These are phyloP conservation scores for Saururus chinensis DNA, from an alignment of 164 flowering plant genomes.

Conservation along the genomic window DNA sequence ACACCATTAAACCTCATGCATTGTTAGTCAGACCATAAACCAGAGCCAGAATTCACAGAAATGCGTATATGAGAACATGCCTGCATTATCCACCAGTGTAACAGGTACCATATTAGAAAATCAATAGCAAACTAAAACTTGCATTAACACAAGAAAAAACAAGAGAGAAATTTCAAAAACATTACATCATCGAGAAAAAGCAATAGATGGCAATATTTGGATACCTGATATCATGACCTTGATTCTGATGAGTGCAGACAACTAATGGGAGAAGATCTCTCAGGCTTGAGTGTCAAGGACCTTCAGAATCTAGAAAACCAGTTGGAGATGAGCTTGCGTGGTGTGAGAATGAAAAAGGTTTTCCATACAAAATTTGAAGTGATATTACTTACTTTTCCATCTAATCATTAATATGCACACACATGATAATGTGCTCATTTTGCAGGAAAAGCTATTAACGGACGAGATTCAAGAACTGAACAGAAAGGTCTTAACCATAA, in stretches of 20 bases:
- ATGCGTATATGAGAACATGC: too few species aligned
- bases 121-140: too few species aligned
- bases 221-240: background rate
- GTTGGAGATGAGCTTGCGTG: constrained; percentile 69
- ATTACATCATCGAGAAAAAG: too few species aligned
- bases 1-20: too few species aligned
- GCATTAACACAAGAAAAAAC: too few species aligned
- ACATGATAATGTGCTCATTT: constrained; percentile 2
- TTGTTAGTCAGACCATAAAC: too few species aligned
- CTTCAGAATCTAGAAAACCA: constrained; percentile 72
- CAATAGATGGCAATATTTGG: too few species aligned
- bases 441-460: constrained; percentile 66
- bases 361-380: background rate
- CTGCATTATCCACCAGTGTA: too few species aligned
- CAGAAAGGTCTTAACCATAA: constrained; percentile 42
- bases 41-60: too few species aligned
- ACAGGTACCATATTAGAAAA: too few species aligned
- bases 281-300: constrained; percentile 61
- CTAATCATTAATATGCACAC: background rate
- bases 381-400: too few species aligned
- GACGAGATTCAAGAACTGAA: constrained; percentile 73
- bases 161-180: too few species aligned
- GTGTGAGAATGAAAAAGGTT: constrained; percentile 80
- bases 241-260: constrained; percentile 34
- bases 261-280: constrained; percentile 83